These are phyloP conservation scores for Podospora pseudoanserina DNA, from an alignment of 495 filamentous ascomycete species.

Conservation along the genomic window DNA sequence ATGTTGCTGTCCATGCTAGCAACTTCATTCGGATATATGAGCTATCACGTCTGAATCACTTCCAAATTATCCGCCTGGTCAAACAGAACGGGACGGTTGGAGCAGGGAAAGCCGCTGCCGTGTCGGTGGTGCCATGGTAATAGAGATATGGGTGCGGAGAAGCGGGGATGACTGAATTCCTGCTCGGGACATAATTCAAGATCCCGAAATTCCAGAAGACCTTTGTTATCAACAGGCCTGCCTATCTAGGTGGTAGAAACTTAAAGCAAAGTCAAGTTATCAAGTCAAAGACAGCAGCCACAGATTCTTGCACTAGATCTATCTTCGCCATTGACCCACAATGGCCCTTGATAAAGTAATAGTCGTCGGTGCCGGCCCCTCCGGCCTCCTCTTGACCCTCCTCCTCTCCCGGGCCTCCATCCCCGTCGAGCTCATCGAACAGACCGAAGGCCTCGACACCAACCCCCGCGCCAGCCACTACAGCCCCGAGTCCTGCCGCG, in stretches of 20 bases:
- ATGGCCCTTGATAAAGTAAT: conserved; percentile 30
- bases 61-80: not conserved
- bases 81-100: not conserved
- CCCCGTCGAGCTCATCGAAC: conserved; percentile 51
- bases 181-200: not conserved
- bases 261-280: not conserved
- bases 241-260: not conserved
- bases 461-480: conserved; percentile 57
- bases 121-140: not conserved
- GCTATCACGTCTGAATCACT: too few species aligned
- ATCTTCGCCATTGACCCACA: not conserved
- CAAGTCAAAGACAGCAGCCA: too few species aligned
- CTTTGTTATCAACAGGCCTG: not conserved
- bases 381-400: conserved; percentile 53
- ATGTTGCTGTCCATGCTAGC: too few species aligned
- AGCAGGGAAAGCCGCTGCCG: not conserved
- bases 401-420: conserved; percentile 54
- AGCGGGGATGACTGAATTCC: not conserved
- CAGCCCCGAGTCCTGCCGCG: conserved; percentile 39
- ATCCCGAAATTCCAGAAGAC: not conserved
- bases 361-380: conserved; percentile 56
- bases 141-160: not conserved
- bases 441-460: conserved; percentile 45
- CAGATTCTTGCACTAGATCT: too few species aligned
- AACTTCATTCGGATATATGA: too few species aligned